Percentiles rank a stretch among this genome's conserved stretches.
Conservation (phyloP, 495 filamentous ascomycete species). For the Penicillium ucsense region DNA sequence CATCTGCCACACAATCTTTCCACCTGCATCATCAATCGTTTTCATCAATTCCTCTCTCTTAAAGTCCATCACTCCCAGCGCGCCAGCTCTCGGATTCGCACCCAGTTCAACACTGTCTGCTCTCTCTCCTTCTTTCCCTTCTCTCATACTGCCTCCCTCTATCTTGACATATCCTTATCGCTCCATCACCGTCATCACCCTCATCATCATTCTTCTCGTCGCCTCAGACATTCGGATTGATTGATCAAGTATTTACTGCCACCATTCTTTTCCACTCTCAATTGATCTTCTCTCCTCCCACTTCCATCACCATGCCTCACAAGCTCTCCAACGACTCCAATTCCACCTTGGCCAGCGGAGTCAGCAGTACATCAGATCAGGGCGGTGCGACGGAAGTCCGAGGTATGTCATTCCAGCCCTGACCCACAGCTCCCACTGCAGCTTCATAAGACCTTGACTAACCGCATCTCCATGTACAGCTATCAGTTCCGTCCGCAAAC, state of each 20-base stretch:
- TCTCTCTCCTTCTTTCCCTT: background rate
- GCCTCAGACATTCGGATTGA: too few relatives aligned
- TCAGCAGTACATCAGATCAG: constrained; percentile 26
- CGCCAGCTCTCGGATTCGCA: constrained; percentile 9
- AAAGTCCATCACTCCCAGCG: background rate
- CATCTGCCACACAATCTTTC: too few relatives aligned
- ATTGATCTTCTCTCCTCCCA: background rate
- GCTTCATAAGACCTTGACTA: constrained; percentile 9
- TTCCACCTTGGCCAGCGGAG: constrained; percentile 33
- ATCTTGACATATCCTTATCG: too few relatives aligned
- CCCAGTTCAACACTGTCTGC: constrained; percentile 20
- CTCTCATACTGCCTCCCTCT: background rate
- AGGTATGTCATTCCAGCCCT: constrained; percentile 20
- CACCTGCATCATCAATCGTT: too few relatives aligned
- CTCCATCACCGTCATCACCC: too few relatives aligned
- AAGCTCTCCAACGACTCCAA: constrained; percentile 37
- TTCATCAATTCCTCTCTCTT: too few relatives aligned
- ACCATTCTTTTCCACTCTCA: too few relatives aligned
- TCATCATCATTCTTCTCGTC: too few relatives aligned
- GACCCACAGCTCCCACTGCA: background rate
- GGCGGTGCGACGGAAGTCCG: constrained; percentile 28
- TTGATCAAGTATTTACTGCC: too few relatives aligned
- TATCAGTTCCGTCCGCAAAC: constrained; percentile 24
- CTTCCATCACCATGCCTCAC: constrained; percentile 26
- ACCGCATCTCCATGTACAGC: constrained; percentile 10